Evolutionary conservation across 2,329 filamentous ascomycete genomes (phyloP), one percentile per base, ranked within the genome.

Genomic region (Penicillium sp.): DNA sequence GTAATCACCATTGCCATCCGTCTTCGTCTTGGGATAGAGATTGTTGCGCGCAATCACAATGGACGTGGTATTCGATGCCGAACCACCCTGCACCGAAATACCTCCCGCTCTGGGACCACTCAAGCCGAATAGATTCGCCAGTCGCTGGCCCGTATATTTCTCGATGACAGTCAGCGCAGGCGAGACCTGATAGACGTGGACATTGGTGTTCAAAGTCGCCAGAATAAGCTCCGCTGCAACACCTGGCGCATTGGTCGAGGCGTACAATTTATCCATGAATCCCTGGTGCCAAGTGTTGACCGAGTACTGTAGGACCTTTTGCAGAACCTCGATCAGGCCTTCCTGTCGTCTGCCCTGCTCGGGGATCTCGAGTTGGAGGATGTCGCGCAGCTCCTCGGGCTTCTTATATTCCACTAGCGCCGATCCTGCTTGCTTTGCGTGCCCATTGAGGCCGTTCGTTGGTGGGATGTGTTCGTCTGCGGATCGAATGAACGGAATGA

Each of bases 261-360:
- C 83, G 70, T 96, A 97, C 15, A 97, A 77, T 74, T 98, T 97
- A 72, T 96, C 91, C 64, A 97, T 73, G 71, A 97, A 98, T 9
- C 92, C 92, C 71, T 95, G 91, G 64, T 95, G 88, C 88, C 91
- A 97, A n/a, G 92, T 96, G 72, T 98, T 98, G 65, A 97, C 92
- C 64, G 87, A 93, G 70, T 95, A 90, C 56, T 81, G 78, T 37
- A 97, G 77, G 18, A 96, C 78, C 52, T 83, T 80, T 57, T 83
- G 75, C 40, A 95, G 79, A 3, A 82, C 81, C 29, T 82, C 78
- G 25, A 95, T 74, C 28, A 96, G 74, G 0, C 91, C 92, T 38
- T 87, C 81, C 59, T 87, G 87, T 1, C 84, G 58, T 28, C 60
- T 61, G 18, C 86, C 54, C 73, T 75, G 6, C 81, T 84, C 3